Percentiles rank a stretch among this genome's conserved stretches.
phyloP scores from a whole-genome alignment of 1,139 yeast species.

The Yamadazyma buinensis region DNA sequence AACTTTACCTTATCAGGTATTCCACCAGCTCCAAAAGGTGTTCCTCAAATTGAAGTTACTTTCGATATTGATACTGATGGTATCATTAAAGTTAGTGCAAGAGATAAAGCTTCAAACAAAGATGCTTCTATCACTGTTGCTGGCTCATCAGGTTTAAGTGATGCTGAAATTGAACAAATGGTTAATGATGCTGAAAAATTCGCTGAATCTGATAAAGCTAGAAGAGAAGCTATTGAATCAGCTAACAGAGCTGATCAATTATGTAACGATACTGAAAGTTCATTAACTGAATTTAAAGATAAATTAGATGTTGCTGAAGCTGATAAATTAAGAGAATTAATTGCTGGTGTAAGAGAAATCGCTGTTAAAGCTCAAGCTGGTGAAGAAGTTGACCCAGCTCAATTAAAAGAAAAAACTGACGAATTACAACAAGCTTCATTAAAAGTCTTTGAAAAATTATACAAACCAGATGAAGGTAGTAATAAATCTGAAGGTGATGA shows the following conservation, averaged over 20 bases:
- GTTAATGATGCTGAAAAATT: conserved; percentile 97
- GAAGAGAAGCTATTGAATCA: conserved; percentile 88
- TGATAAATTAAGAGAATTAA: conserved; percentile 77
- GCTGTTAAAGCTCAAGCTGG: conserved; percentile 94
- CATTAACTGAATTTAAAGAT: conserved; percentile 90
- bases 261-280: conserved; percentile 93
- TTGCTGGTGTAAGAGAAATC: conserved; percentile 79
- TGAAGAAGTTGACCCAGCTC: conserved; percentile 78
- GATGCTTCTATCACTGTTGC: conserved; percentile 99
- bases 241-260: conserved; percentile 98
- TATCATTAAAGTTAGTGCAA: conserved; percentile 96
- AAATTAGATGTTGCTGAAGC: conserved; percentile 86
- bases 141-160: conserved; percentile 96
- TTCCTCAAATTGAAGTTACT: conserved; percentile 97
- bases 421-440: conserved; percentile 90
- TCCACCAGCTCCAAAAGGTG: conserved; percentile 99
- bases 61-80: conserved; percentile 99
- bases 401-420: conserved; percentile 88
- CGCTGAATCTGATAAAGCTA: conserved; percentile 94
- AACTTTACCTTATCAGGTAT: conserved; percentile 95
- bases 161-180: conserved; percentile 96
- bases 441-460: conserved; percentile 92
- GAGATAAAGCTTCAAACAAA: conserved; percentile 97
- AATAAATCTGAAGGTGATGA: conserved; percentile 25
- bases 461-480: conserved; percentile 66